Evolutionary conservation across 495 filamentous ascomycete genomes (phyloP).

Genomic region (Trichoderma gamsii): DNA sequence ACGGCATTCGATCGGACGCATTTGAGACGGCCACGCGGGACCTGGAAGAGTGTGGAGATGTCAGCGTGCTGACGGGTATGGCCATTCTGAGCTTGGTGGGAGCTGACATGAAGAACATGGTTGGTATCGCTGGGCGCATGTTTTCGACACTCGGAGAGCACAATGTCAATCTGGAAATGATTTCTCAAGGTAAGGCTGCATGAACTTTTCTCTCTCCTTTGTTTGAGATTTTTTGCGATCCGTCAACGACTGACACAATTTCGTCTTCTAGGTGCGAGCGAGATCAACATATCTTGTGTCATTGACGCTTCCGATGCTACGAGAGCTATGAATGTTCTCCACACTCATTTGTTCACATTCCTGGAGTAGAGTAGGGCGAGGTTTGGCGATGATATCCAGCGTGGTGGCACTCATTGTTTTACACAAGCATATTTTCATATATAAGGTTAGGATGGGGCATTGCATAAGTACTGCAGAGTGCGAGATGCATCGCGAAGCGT

Average conservation of each 20-base stretch:
- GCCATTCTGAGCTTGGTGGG: constrained; percentile 89
- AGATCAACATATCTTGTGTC: constrained; percentile 98
- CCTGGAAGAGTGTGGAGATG: constrained; percentile 68
- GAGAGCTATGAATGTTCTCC: constrained; percentile 87
- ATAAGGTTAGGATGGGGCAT: neutral
- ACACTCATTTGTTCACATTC: constrained; percentile 81
- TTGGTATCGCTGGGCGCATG: constrained; percentile 84
- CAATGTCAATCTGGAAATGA: constrained; percentile 94
- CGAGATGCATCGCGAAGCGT: no score
- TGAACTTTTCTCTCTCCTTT: constrained; percentile 17
- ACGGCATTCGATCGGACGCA: constrained; percentile 56
- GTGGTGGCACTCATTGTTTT: neutral
- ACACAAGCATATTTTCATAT: neutral
- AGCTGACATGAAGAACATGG: constrained; percentile 90
- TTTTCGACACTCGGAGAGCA: constrained; percentile 83
- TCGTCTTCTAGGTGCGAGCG: constrained; percentile 67
- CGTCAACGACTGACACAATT: constrained; percentile 13
- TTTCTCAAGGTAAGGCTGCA: constrained; percentile 71
- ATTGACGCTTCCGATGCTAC: constrained; percentile 86
- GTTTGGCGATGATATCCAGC: neutral
- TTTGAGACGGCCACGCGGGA: constrained; percentile 63
- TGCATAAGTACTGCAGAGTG: neutral
- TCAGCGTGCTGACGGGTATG: constrained; percentile 81
- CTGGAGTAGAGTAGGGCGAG: constrained; percentile 43
- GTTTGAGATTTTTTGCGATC: neutral